A percentile compares a stretch with the other conserved stretches of the same genome.
These are phyloP conservation scores for Raffaelea ambrosiae DNA, from an alignment of 2,329 filamentous ascomycete species.

Conservation along the genomic window DNA sequence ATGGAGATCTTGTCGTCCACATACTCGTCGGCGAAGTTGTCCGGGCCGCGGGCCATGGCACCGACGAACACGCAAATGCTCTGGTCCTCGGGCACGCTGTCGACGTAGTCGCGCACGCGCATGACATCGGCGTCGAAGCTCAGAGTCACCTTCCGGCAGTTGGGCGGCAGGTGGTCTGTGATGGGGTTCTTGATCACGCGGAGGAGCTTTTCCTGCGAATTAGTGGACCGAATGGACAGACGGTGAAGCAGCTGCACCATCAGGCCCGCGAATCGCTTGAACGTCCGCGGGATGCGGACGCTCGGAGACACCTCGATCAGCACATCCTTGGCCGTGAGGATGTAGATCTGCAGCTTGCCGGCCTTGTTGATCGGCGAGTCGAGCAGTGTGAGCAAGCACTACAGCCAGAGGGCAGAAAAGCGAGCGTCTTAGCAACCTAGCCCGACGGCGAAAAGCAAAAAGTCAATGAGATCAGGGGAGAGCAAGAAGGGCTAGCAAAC, in stretches of 20 bases:
- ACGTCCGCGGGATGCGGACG: conserved; percentile 93
- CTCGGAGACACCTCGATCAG: conserved; percentile 97
- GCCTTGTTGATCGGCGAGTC: conserved; percentile 99
- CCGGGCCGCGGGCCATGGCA: conserved; percentile 94
- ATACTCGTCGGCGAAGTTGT: conserved; percentile 89
- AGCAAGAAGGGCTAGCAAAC: conserved; percentile 36
- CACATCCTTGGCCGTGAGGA: conserved; percentile 94
- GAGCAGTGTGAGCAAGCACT: conserved; percentile 95
- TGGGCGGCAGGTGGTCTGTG: conserved; percentile 89
- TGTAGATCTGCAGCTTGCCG: conserved; percentile 95
- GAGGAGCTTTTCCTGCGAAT: conserved; percentile 93
- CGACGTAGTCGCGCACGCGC: conserved; percentile 81
- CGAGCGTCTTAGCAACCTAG: background rate
- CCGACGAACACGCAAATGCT: conserved; percentile 97
- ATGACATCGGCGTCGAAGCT: conserved; percentile 89
- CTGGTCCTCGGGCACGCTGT: conserved; percentile 68
- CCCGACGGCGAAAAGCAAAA: background rate
- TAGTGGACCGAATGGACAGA: conserved; percentile 90
- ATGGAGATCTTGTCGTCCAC: conserved; percentile 98
- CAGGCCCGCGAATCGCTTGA: conserved; percentile 95
- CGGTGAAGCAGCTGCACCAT: conserved; percentile 98
- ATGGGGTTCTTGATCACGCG: conserved; percentile 98
- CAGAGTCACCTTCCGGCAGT: conserved; percentile 95
- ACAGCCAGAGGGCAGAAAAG: conserved; percentile 11
- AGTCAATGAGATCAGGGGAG: conserved; percentile 1